Percentiles rank a stretch among this genome's conserved stretches.
phyloP scores from a whole-genome alignment of 202 grass and related monocot genomes.

The Carex arenaria region DNA sequence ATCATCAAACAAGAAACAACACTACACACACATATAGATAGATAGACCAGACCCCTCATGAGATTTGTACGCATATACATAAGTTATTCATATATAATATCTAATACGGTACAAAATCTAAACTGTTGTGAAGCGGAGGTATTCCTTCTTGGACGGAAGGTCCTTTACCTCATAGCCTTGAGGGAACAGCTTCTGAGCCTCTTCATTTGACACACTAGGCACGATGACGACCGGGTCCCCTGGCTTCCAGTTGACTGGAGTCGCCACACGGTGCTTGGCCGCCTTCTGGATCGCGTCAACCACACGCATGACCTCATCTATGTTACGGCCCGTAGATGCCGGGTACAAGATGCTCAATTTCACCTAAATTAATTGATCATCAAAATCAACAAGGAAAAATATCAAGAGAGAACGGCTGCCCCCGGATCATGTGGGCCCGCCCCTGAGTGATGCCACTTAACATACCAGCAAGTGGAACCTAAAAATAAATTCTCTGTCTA shows the following conservation, averaged over 20 bases:
- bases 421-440: too few relatives aligned
- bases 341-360: conserved; percentile 86
- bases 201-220: conserved; percentile 65
- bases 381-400: too few relatives aligned
- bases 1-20: too few relatives aligned
- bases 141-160: conserved; percentile 59
- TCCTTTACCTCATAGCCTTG: conserved; percentile 55
- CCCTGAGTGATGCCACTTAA: too few relatives aligned
- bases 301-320: conserved; percentile 77
- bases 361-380: conserved; percentile 25
- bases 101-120: not conserved
- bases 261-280: conserved; percentile 63
- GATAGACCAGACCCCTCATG: too few relatives aligned
- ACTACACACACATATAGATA: too few relatives aligned
- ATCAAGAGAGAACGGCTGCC: too few relatives aligned
- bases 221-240: conserved; percentile 58
- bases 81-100: not conserved
- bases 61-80: not conserved
- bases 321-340: conserved; percentile 67
- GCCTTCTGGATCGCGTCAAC: conserved; percentile 66
- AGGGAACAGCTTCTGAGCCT: conserved; percentile 55
- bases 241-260: conserved; percentile 78
- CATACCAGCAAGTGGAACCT: too few relatives aligned
- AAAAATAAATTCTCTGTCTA: too few relatives aligned
- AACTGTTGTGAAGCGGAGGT: conserved; percentile 79